Base-by-base conservation (phyloP, 805 yeast species). In the Starmerella khaoyaiensis region DNA sequence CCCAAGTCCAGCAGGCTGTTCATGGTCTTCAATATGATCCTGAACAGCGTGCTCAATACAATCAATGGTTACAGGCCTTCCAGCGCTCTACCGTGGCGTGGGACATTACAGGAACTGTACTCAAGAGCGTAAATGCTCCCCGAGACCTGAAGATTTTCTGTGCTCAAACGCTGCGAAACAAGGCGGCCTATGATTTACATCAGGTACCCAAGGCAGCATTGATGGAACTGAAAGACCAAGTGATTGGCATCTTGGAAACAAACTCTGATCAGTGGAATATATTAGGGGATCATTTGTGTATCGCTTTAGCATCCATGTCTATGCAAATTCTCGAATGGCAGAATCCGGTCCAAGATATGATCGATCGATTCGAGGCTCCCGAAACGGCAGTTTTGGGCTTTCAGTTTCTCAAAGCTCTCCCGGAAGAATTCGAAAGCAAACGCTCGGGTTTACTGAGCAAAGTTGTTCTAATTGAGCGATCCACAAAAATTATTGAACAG, bases 351-450 rank as follows among this genome's bases (percentile, higher is more conserved):
- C 65, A 61, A 18, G 94, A 84, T 46, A 69, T 83, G 39, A 71
- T 79, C 12, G 70, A 14, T 36, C 51, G 12, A 45, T 59, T 36
- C 58, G 62, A 35, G 62, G 55, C 36, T 54, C 62, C 33, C 54
- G 68, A 49, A 60, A 57, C 37, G 57, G 72, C 33, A 56, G 46
- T 49, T 11, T 35, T 87, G 29, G 63, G 49, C 20, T 46, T 93
- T 39, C 93, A 81, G 53, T 84, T 87, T 51, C 67, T 90, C 45
- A 76, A 75, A 54, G 76, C 90, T 35, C 62, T 90, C 39, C 98
- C 99, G 1, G 97, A 90, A 56, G 98, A 90, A 59, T 63, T 87
- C 45, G 72, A 83, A 4, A 90, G 80, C 54, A 86, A 79, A 32
- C 94, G 87, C 54, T 79, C 78, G 52, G 67, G 70, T 37, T 46